These are phyloP conservation scores for Crithidia brevicula DNA, from an alignment of 208 protist species.

Conservation along the genomic window DNA sequence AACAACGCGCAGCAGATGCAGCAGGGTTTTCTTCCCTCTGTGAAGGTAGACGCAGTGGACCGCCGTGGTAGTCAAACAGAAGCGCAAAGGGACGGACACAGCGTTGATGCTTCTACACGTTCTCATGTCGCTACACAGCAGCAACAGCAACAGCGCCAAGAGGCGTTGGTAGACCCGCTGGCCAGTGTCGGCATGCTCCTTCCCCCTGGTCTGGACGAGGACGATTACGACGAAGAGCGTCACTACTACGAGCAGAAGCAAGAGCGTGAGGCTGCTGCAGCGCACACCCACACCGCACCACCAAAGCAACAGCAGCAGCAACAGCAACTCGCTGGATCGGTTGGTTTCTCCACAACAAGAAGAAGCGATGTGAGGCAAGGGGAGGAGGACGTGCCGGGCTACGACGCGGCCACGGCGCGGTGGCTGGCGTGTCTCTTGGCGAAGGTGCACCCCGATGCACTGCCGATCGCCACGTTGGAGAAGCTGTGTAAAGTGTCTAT, in stretches of 20 bases:
- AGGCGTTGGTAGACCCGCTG: constrained; percentile 9
- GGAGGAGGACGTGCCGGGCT: constrained; percentile 14
- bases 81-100: too few species aligned
- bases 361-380: too few species aligned
- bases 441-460: constrained; percentile 53
- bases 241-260: constrained; percentile 25
- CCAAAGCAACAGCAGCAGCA: not conserved
- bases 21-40: not conserved
- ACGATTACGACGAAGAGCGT: constrained; percentile 56
- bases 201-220: constrained; percentile 53
- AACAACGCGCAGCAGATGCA: not conserved
- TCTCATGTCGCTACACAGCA: not conserved
- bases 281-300: not conserved
- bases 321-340: not conserved
- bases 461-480: constrained; percentile 46
- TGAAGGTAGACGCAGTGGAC: not conserved
- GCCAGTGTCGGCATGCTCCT: constrained; percentile 32
- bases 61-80: too few species aligned
- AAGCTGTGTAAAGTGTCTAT: constrained; percentile 30
- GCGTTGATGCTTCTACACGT: too few species aligned
- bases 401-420: constrained; percentile 22
- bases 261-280: not conserved
- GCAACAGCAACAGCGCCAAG: not conserved
- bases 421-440: constrained; percentile 43
- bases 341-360: too few species aligned